Conservation (phyloP, 768 basidiomycete species). For the Pilatotrama ljubarskyi region DNA sequence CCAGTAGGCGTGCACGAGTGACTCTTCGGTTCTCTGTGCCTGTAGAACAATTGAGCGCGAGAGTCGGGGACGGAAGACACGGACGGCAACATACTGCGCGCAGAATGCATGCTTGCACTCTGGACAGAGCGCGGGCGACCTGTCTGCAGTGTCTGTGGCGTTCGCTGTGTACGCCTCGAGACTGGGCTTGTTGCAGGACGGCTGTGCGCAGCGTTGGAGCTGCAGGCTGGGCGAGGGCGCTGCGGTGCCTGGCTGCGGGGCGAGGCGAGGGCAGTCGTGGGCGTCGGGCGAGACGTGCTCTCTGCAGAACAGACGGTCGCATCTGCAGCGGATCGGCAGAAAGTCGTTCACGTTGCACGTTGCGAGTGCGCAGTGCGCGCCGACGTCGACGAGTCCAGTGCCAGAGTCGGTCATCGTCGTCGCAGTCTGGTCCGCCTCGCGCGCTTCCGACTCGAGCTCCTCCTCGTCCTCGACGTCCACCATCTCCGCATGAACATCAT, state of each 20-base stretch:
- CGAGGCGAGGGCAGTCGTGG: conserved; percentile 53
- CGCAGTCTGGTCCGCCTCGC: not conserved
- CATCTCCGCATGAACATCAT: conserved; percentile 70
- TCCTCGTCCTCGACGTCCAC: not conserved
- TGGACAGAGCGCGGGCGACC: conserved; percentile 45
- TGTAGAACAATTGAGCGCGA: conserved; percentile 28
- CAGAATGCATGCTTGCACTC: conserved; percentile 63
- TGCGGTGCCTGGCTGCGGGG: not conserved
- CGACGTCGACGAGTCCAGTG: conserved; percentile 36
- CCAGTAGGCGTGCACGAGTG: conserved; percentile 50
- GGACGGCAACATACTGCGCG: conserved; percentile 46
- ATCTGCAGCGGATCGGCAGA: conserved; percentile 72
- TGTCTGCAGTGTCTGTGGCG: conserved; percentile 26
- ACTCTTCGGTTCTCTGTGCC: conserved; percentile 67
- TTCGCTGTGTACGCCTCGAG: conserved; percentile 43
- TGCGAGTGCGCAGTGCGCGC: conserved; percentile 61
- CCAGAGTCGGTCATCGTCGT: not conserved
- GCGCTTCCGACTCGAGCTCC: not conserved
- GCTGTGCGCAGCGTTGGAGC: conserved; percentile 51
- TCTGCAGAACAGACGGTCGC: conserved; percentile 60
- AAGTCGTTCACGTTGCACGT: conserved; percentile 70
- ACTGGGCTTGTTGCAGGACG: conserved; percentile 55
- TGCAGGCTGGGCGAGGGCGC: conserved; percentile 34
- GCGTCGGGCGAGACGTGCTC: conserved; percentile 58
- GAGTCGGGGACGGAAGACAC: not conserved